phyloP scores from a whole-genome alignment of 768 basidiomycete genomes.

The Tubosaeta sp. region DNA sequence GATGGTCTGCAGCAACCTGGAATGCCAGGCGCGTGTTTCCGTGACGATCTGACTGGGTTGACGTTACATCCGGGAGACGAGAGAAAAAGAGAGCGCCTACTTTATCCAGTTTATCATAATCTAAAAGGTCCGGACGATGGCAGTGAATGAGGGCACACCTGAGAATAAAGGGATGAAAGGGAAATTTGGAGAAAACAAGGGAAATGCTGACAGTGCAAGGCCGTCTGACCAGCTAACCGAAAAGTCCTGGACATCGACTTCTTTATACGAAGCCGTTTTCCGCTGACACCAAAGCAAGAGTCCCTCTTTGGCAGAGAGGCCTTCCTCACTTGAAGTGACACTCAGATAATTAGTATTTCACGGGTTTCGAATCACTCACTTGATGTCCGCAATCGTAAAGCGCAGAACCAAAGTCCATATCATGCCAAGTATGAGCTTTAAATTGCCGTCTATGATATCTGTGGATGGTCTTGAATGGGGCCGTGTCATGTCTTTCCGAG shows the following conservation, averaged over 20 bases:
- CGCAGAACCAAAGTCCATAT: slow-evolving; percentile 98
- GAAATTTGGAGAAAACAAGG: not conserved
- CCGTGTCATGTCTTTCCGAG: not conserved
- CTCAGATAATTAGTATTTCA: slow-evolving; percentile 5
- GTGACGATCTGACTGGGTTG: slow-evolving; percentile 61
- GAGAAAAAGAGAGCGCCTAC: slow-evolving; percentile 30
- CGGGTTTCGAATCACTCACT: slow-evolving; percentile 45
- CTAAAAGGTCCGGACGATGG: slow-evolving; percentile 92
- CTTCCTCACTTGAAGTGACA: slow-evolving; percentile 73
- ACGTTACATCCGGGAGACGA: slow-evolving; percentile 6
- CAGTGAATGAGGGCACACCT: slow-evolving; percentile 98
- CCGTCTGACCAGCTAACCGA: slow-evolving; percentile 92
- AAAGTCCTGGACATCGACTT: slow-evolving; percentile 93
- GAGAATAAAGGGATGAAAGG: slow-evolving; percentile 5
- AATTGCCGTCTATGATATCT: slow-evolving; percentile 99
- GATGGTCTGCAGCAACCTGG: slow-evolving; percentile 77
- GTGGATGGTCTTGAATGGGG: not conserved
- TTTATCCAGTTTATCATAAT: slow-evolving; percentile 86
- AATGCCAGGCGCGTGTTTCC: slow-evolving; percentile 88
- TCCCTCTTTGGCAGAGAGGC: slow-evolving; percentile 97
- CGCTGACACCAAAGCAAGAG: slow-evolving; percentile 97
- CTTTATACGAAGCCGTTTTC: slow-evolving; percentile 86
- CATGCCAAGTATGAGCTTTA: slow-evolving; percentile 98
- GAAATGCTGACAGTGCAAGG: slow-evolving; percentile 72
- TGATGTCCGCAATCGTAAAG: slow-evolving; percentile 98